A percentile compares a stretch with the other conserved stretches of the same genome.
Evolutionary conservation across 352 stramenopile species (phyloP).

Genomic region (Phytophthora pisi): DNA sequence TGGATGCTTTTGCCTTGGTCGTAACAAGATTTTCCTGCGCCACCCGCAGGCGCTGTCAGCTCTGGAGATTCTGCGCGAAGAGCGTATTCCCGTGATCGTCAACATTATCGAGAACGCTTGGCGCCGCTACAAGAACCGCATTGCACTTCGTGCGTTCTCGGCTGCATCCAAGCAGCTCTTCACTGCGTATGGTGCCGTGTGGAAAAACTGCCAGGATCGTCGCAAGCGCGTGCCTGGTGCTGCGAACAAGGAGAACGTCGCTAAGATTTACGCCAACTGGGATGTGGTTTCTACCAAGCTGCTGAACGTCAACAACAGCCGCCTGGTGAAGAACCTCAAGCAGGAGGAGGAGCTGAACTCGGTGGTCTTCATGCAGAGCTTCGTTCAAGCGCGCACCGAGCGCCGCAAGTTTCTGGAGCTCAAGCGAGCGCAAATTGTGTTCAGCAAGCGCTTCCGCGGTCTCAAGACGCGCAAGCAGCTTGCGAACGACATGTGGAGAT

Average conservation of each 20-base stretch:
- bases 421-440: conserved; percentile 69
- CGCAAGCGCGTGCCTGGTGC: conserved; percentile 63
- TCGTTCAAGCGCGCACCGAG: conserved; percentile 55
- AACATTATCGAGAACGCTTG: conserved; percentile 88
- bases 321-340: conserved; percentile 52
- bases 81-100: conserved; percentile 78
- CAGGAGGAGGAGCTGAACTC: conserved; percentile 69
- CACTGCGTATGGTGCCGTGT: conserved; percentile 54
- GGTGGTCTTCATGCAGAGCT: conserved; percentile 80
- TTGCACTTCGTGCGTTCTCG: conserved; percentile 63
- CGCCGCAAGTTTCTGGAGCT: conserved; percentile 64
- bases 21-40: conserved; percentile 91
- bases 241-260: conserved; percentile 59
- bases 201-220: conserved; percentile 71
- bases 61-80: conserved; percentile 80
- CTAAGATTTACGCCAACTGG: conserved; percentile 68
- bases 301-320: conserved; percentile 52
- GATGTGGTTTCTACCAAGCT: conserved; percentile 58
- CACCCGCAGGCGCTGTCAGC: conserved; percentile 88
- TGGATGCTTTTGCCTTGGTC: conserved; percentile 82
- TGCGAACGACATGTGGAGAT: conserved; percentile 63
- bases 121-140: conserved; percentile 83
- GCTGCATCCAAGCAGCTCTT: conserved; percentile 62
- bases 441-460: conserved; percentile 79
- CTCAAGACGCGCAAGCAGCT: conserved; percentile 80